Percentiles rank a stretch among this genome's conserved stretches.
These are phyloP conservation scores for Acarospora socialis DNA, from an alignment of 2,329 filamentous ascomycete species.

Conservation along the genomic window DNA sequence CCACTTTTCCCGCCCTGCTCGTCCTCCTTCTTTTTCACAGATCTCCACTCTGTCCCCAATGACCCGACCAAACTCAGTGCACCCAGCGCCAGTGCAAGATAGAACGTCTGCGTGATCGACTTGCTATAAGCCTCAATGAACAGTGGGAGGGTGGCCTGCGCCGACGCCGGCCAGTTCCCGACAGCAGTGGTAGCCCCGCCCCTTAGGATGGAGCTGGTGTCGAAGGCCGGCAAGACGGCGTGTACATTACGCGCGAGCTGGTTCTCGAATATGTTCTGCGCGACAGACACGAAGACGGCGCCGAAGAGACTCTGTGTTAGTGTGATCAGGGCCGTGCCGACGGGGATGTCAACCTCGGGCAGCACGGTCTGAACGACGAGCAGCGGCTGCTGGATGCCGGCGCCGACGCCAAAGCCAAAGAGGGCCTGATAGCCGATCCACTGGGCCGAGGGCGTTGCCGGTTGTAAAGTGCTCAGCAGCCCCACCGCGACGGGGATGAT, in stretches of 20 bases:
- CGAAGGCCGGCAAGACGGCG: slow-evolving; percentile 25
- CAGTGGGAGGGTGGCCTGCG: slow-evolving; percentile 32
- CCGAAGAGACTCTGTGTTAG: too few species aligned
- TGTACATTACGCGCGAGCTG: too few species aligned
- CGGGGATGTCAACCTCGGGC: slow-evolving; percentile 5
- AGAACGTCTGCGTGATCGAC: slow-evolving; percentile 44
- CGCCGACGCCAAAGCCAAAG: slow-evolving; percentile 15
- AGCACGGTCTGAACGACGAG: slow-evolving; percentile 10
- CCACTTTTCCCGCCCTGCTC: too few species aligned
- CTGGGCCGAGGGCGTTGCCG: slow-evolving; percentile 6
- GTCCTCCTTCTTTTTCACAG: slow-evolving; percentile 43
- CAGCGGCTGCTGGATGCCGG: slow-evolving; percentile 8
- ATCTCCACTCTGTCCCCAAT: slow-evolving; percentile 47
- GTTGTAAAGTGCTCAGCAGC: slow-evolving; percentile 21
- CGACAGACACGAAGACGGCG: too few species aligned
- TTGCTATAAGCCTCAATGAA: slow-evolving; percentile 51
- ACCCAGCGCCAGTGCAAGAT: slow-evolving; percentile 42
- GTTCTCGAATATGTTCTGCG: too few species aligned
- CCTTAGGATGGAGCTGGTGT: slow-evolving; percentile 26
- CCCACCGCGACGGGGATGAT: slow-evolving; percentile 23
- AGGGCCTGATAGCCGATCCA: slow-evolving; percentile 28
- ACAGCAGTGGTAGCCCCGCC: slow-evolving; percentile 44
- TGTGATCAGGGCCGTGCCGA: slow-evolving; percentile 9
- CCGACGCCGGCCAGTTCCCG: slow-evolving; percentile 43
- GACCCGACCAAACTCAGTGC: slow-evolving; percentile 40